phyloP scores from a whole-genome alignment of 2,329 filamentous ascomycete species.

The Grosmannia penicillata region DNA sequence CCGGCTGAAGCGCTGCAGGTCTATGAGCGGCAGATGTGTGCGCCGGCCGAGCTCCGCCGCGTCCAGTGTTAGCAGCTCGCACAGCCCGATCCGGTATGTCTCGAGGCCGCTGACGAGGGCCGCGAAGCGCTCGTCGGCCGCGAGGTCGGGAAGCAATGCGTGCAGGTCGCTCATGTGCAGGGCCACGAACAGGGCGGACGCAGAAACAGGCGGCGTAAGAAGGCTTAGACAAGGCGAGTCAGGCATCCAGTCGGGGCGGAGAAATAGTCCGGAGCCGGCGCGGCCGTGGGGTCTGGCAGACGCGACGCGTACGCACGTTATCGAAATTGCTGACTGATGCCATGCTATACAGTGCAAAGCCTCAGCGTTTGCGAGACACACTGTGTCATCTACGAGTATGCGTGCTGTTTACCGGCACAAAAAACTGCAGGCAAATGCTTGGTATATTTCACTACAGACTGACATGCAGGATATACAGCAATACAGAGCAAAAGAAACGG shows the following conservation, averaged over 20 bases:
- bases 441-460: too few species aligned
- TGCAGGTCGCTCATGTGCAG: constrained; percentile 86
- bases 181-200: not conserved
- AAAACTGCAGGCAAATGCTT: too few species aligned
- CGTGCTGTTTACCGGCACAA: too few species aligned
- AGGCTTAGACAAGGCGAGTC: too few species aligned
- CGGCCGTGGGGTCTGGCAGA: not conserved
- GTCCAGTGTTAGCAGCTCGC: constrained; percentile 76
- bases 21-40: constrained; percentile 65
- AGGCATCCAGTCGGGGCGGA: too few species aligned
- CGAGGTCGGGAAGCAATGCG: constrained; percentile 67
- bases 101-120: constrained; percentile 71
- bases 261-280: too few species aligned
- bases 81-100: constrained; percentile 58
- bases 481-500: too few species aligned
- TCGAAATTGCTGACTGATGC: not conserved
- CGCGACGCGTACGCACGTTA: constrained; percentile 1
- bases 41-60: constrained; percentile 71
- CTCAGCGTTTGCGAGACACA: too few species aligned
- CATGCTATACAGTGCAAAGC: too few species aligned
- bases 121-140: constrained; percentile 47
- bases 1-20: constrained; percentile 56
- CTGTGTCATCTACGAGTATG: too few species aligned
- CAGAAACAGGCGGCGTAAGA: too few species aligned
- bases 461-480: too few species aligned